Evolutionary conservation across 2,329 filamentous ascomycete genomes (phyloP).

Genomic region (Metarhizium rileyi): DNA sequence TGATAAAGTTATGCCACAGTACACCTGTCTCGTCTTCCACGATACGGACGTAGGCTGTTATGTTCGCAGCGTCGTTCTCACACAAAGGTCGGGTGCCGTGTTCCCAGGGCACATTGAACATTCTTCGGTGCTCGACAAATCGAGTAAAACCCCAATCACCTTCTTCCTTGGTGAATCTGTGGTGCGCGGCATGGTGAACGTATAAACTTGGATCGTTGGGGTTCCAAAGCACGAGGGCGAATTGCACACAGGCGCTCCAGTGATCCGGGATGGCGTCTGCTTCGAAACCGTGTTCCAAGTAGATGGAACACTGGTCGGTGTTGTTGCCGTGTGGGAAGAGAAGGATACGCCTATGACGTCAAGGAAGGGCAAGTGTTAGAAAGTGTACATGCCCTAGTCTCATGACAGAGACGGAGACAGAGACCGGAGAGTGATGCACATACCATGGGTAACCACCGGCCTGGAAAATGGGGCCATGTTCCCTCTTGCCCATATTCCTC

Average conservation of each 20-base stretch:
- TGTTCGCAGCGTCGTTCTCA: conserved; percentile 66
- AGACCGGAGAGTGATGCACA: conserved; percentile 18
- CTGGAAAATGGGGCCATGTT: conserved; percentile 81
- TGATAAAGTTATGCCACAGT: conserved; percentile 82
- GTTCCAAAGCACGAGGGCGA: conserved; percentile 90
- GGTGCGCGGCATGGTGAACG: conserved; percentile 74
- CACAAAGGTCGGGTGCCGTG: conserved; percentile 58
- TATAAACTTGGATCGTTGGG: conserved; percentile 82
- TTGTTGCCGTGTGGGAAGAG: conserved; percentile 96
- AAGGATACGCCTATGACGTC: conserved; percentile 65
- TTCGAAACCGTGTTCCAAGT: conserved; percentile 89
- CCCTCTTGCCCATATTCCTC: conserved; percentile 64
- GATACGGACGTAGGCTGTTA: conserved; percentile 74
- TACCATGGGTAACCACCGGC: conserved; percentile 84
- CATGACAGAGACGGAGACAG: neutral
- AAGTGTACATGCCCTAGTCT: neutral
- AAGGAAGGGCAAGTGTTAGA: neutral
- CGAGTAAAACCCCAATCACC: conserved; percentile 99
- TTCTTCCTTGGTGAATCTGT: conserved; percentile 92
- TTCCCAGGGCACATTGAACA: conserved; percentile 74
- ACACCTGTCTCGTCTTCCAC: conserved; percentile 84
- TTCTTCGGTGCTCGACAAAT: conserved; percentile 77
- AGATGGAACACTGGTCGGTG: conserved; percentile 86
- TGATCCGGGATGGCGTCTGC: conserved; percentile 68
- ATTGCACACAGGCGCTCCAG: conserved; percentile 96